Percentiles rank a stretch among this genome's conserved stretches.
These are phyloP conservation scores for Solanum hybrid DNA, from an alignment of 305 asterid genomes.

Conservation along the genomic window DNA sequence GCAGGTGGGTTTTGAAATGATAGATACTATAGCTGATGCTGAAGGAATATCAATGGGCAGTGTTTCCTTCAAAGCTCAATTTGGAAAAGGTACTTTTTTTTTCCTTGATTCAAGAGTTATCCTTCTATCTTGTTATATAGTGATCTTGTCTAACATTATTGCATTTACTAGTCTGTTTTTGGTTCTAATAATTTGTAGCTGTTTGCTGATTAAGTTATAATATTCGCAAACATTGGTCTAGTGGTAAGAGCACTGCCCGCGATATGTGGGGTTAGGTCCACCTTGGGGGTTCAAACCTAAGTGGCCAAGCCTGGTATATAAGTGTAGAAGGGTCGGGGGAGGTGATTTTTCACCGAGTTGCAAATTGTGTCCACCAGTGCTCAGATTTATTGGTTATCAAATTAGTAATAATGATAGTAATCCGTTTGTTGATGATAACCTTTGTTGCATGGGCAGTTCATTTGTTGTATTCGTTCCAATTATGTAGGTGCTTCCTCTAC, in stretches of 20 bases:
- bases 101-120: neutral
- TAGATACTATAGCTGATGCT: constrained; percentile 79
- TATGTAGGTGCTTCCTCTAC: neutral
- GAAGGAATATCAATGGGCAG: constrained; percentile 67
- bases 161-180: neutral
- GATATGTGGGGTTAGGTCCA: neutral
- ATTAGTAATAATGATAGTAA: neutral
- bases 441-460: neutral
- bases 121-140: neutral
- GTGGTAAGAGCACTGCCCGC: neutral
- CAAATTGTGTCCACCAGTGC: neutral
- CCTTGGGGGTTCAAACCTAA: neutral
- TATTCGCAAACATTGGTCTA: neutral
- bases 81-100: constrained; percentile 58
- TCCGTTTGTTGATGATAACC: neutral
- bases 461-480: no score
- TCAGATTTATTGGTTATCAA: neutral
- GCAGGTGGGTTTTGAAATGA: constrained; percentile 92
- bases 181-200: neutral
- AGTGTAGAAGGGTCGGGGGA: neutral
- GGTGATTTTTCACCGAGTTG: neutral
- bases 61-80: constrained; percentile 68
- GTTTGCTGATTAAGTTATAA: neutral
- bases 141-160: neutral
- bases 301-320: neutral